phyloP scores from a whole-genome alignment of 768 basidiomycete genomes.

The Megacollybia marginata region DNA sequence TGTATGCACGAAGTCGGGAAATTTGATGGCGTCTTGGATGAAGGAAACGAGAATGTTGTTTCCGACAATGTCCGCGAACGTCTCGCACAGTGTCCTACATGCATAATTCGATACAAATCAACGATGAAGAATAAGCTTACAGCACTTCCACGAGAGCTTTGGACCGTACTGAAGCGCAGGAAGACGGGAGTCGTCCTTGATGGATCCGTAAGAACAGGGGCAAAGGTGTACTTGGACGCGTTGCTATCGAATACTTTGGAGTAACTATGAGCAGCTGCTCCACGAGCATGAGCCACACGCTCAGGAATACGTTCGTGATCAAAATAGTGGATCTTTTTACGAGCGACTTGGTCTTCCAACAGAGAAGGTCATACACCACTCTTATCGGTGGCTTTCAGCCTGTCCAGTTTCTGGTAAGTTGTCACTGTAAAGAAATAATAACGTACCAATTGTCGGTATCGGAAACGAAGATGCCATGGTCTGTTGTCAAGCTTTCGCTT shows the following conservation, averaged over 20 bases:
- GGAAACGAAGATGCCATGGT: slow-evolving; percentile 49
- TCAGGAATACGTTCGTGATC: no score
- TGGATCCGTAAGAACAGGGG: slow-evolving; percentile 66
- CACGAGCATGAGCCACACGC: slow-evolving; percentile 60
- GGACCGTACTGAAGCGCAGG: slow-evolving; percentile 81
- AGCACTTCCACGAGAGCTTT: slow-evolving; percentile 75
- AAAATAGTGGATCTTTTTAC: slow-evolving; percentile 73
- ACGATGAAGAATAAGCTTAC: slow-evolving; percentile 30
- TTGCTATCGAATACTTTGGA: slow-evolving; percentile 68
- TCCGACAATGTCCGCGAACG: slow-evolving; percentile 82
- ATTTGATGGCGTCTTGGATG: slow-evolving; percentile 77
- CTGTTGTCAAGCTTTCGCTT: slow-evolving; percentile 42
- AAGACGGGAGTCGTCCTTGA: slow-evolving; percentile 70
- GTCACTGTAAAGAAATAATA: slow-evolving; percentile 7
- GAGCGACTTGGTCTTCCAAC: slow-evolving; percentile 70
- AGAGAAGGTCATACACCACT: slow-evolving; percentile 56
- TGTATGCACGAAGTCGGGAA: slow-evolving; percentile 81
- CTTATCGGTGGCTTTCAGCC: slow-evolving; percentile 48
- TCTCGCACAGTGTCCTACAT: slow-evolving; percentile 68
- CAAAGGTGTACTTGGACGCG: slow-evolving; percentile 65
- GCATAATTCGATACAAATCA: neutral
- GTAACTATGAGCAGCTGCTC: slow-evolving; percentile 74
- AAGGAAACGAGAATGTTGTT: slow-evolving; percentile 81
- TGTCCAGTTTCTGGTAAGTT: slow-evolving; percentile 15
- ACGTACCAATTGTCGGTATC: slow-evolving; percentile 62